These are phyloP conservation scores for Aspergillus panamensis DNA, from an alignment of 495 filamentous ascomycete species.

Conservation along the genomic window DNA sequence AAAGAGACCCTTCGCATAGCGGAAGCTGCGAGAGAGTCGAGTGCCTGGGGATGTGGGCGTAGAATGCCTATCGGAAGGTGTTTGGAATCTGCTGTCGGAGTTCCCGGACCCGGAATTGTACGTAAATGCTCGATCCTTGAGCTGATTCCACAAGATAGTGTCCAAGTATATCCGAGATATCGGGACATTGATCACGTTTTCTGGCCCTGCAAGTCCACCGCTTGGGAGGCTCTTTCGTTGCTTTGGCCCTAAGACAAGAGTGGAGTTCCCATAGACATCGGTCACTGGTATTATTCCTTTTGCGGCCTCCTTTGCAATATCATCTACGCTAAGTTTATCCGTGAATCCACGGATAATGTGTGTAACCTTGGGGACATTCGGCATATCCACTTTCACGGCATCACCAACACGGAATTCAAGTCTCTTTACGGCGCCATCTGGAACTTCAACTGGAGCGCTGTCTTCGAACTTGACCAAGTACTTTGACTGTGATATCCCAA, in stretches of 20 bases:
- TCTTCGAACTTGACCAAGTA: constrained; percentile 49
- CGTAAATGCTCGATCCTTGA: constrained; percentile 44
- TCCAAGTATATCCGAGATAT: constrained; percentile 49
- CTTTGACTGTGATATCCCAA: constrained; percentile 36
- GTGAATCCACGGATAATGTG: constrained; percentile 46
- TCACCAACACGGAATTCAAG: constrained; percentile 49
- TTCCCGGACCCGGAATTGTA: constrained; percentile 23
- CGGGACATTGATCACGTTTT: constrained; percentile 42
- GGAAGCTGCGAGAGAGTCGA: constrained; percentile 38
- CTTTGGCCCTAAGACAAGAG: constrained; percentile 43
- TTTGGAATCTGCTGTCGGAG: constrained; percentile 31
- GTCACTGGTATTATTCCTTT: constrained; percentile 36
- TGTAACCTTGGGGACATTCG: constrained; percentile 41
- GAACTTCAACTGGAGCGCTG: constrained; percentile 41
- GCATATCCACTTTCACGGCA: constrained; percentile 50
- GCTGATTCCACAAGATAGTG: constrained; percentile 46
- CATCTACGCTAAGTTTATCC: constrained; percentile 36
- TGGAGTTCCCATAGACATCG: constrained; percentile 46
- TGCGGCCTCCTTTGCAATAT: constrained; percentile 25
- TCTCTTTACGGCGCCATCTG: constrained; percentile 41
- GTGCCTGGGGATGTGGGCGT: constrained; percentile 43
- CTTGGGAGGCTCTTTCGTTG: constrained; percentile 45
- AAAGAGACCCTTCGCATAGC: constrained; percentile 51
- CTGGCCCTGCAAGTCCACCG: constrained; percentile 27
- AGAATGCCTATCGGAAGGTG: constrained; percentile 40